Percentiles rank a stretch among this genome's conserved stretches.
Evolutionary conservation across 768 basidiomycete species (phyloP).

Genomic region (Russula sp.): DNA sequence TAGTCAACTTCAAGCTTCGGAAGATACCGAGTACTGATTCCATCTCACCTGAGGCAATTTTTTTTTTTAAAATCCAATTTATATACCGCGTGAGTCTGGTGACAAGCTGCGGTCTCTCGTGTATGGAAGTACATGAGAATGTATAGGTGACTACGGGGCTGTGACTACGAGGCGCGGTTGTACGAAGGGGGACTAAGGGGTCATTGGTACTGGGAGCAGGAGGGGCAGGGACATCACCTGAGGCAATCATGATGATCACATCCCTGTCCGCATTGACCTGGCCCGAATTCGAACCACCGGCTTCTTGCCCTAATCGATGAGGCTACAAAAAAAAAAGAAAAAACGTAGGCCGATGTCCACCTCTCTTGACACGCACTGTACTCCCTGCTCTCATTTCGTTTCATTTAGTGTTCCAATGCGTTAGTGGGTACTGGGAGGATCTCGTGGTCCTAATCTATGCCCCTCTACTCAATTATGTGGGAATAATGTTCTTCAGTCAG

Average conservation of each 20-base stretch:
- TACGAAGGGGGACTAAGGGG: too few species aligned
- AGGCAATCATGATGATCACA: not conserved
- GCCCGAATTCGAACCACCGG: not conserved
- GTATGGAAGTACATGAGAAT: too few species aligned
- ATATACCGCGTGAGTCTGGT: too few species aligned
- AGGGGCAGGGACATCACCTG: too few species aligned
- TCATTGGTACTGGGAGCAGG: too few species aligned
- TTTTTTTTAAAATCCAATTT: too few species aligned
- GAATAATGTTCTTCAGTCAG: not conserved
- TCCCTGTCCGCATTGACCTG: not conserved
- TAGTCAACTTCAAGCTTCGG: not conserved
- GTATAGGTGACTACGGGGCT: too few species aligned
- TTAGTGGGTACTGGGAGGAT: not conserved
- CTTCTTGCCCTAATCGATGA: not conserved
- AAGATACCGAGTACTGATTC: not conserved
- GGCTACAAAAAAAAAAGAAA: too few species aligned
- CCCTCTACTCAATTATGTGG: not conserved
- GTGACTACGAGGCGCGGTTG: too few species aligned
- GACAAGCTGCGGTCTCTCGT: too few species aligned
- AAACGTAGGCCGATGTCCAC: not conserved
- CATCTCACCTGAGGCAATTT: not conserved
- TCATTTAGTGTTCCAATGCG: not conserved
- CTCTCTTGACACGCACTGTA: not conserved
- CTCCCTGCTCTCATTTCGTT: not conserved
- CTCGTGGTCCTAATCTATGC: not conserved